phyloP scores from a whole-genome alignment of 345 rosid species.

The Raphanus raphanistrum region DNA sequence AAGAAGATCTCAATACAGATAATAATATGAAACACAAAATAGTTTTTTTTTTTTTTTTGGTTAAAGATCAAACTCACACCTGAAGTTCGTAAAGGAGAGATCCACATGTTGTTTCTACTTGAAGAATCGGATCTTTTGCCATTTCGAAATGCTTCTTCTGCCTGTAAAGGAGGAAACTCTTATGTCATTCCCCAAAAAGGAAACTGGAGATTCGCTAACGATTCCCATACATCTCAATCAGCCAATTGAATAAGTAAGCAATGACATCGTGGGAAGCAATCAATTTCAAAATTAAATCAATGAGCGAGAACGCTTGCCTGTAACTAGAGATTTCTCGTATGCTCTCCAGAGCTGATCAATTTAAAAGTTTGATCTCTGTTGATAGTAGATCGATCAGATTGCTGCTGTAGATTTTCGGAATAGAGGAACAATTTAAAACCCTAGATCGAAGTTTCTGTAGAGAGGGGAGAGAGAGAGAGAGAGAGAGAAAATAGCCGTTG shows the following conservation, averaged over 20 bases:
- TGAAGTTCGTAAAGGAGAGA: constrained; percentile 74
- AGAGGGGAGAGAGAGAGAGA: not conserved
- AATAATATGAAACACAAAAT: not conserved
- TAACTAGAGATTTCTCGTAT: constrained; percentile 20
- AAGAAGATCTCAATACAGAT: constrained; percentile 6
- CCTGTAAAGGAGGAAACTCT: constrained; percentile 19
- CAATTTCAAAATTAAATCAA: not conserved
- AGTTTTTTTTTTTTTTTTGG: not conserved
- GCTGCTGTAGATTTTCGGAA: not conserved
- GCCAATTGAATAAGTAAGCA: not conserved
- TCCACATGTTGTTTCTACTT: constrained; percentile 79
- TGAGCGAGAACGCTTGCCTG: constrained; percentile 26
- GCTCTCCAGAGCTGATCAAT: constrained; percentile 23
- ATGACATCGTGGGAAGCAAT: not conserved
- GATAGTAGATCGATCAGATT: constrained; percentile 8
- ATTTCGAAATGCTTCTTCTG: constrained; percentile 44
- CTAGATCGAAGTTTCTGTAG: constrained; percentile 19
- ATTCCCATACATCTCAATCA: not conserved
- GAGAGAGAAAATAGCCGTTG: constrained; percentile 36
- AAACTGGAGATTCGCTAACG: not conserved
- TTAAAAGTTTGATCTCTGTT: not conserved
- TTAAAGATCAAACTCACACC: constrained; percentile 36
- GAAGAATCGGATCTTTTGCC: constrained; percentile 31
- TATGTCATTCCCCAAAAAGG: not conserved
- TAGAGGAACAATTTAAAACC: not conserved